Percentiles rank a stretch among this genome's conserved stretches.
Evolutionary conservation across 2,329 filamentous ascomycete species (phyloP).

Genomic region (Ophiocordyceps camponoti-leonardi): DNA sequence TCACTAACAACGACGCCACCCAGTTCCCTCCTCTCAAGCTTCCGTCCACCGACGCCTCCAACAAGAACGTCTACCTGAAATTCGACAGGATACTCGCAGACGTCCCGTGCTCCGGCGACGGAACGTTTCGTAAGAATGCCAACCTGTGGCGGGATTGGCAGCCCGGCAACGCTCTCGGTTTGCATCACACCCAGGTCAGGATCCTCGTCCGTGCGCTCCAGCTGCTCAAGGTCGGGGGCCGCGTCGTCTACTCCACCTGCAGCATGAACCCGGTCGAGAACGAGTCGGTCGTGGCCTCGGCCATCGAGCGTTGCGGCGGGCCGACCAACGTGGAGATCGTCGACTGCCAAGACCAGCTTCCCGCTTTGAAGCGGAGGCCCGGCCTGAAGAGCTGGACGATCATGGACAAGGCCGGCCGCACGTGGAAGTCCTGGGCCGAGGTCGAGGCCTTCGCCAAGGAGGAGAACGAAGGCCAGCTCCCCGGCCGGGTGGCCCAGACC

Average conservation of each 20-base stretch:
- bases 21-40: conserved; percentile 86
- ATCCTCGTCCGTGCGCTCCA: conserved; percentile 87
- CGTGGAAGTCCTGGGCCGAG: conserved; percentile 71
- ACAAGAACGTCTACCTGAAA: conserved; percentile 61
- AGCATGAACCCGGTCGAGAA: conserved; percentile 98
- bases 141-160: conserved; percentile 94
- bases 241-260: conserved; percentile 95
- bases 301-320: conserved; percentile 81
- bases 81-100: conserved; percentile 94
- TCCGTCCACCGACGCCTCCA: conserved; percentile 36
- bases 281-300: conserved; percentile 75
- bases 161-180: conserved; percentile 69
- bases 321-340: conserved; percentile 64
- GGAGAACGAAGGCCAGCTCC: conserved; percentile 31
- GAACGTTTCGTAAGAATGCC: conserved; percentile 82
- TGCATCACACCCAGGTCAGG: conserved; percentile 72
- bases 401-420: conserved; percentile 67
- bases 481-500: conserved; percentile 54
- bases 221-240: conserved; percentile 87
- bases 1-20: conserved; percentile 95
- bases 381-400: conserved; percentile 77
- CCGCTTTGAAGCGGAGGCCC: conserved; percentile 55
- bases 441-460: conserved; percentile 53
- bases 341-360: conserved; percentile 65
- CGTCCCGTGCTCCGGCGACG: conserved; percentile 92